These are phyloP conservation scores for Linum usitatissimum DNA, from an alignment of 345 rosid genomes.

Conservation along the genomic window DNA sequence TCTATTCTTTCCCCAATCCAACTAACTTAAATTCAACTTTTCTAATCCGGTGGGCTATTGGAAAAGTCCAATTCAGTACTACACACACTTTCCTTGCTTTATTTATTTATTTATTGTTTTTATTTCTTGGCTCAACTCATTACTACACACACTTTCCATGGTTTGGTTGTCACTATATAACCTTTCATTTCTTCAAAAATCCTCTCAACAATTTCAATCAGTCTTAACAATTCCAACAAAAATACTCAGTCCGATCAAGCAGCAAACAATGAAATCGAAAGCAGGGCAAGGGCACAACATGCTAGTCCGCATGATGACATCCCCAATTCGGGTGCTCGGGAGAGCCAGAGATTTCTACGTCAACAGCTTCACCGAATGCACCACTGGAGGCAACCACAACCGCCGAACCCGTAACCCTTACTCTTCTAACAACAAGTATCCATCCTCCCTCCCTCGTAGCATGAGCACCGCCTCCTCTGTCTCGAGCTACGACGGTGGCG, in stretches of 20 bases:
- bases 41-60: no score
- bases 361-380: conserved; percentile 41
- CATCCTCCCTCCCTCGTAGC: conserved; percentile 40
- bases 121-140: no score
- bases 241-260: no score
- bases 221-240: no score
- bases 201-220: no score
- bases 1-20: no score
- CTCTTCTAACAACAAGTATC: neutral
- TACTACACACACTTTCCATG: no score
- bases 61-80: no score
- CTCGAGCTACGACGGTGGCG: conserved; percentile 19
- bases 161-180: no score
- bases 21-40: no score
- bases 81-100: no score
- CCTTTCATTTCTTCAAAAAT: no score
- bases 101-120: neutral
- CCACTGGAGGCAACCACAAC: conserved; percentile 17
- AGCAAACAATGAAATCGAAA: conserved; percentile 22
- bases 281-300: conserved; percentile 24
- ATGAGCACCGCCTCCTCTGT: conserved; percentile 32
- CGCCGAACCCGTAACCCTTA: neutral
- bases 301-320: conserved; percentile 34
- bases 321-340: conserved; percentile 38
- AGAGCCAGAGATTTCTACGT: conserved; percentile 68